A percentile compares a stretch with the other conserved stretches of the same genome.
These are phyloP conservation scores for Magnolia changhungtana DNA, from an alignment of 164 flowering plant species.

Conservation along the genomic window DNA sequence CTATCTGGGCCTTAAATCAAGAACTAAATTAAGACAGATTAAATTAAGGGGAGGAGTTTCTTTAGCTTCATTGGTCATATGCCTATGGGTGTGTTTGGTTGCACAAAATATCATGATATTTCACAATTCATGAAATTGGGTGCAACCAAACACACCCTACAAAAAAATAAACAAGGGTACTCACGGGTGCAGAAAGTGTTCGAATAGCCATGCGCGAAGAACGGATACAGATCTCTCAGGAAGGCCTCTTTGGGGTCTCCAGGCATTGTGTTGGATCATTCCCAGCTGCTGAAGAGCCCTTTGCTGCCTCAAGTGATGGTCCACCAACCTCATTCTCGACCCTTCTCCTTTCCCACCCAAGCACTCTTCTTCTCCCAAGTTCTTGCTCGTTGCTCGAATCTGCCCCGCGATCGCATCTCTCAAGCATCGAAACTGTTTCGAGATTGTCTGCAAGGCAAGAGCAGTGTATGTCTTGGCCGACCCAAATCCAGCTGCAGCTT, in stretches of 20 bases:
- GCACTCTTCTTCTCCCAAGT: constrained; percentile 74
- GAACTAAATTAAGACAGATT: neutral
- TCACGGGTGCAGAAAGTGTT: constrained; percentile 98
- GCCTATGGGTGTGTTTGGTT: neutral
- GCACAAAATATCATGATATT: neutral
- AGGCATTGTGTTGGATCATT: constrained; percentile 94
- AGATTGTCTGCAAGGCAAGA: constrained; percentile 82
- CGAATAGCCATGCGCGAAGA: constrained; percentile 99
- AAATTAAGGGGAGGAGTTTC: neutral
- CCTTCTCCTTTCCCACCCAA: constrained; percentile 23
- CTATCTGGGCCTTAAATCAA: neutral
- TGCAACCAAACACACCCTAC: too few relatives aligned
- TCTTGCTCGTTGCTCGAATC: constrained; percentile 54
- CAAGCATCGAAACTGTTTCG: constrained; percentile 85
- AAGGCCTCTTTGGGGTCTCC: constrained; percentile 98
- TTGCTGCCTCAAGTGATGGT: constrained; percentile 82
- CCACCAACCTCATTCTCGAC: constrained; percentile 67
- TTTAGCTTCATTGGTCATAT: too few relatives aligned
- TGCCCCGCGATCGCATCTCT: constrained; percentile 79
- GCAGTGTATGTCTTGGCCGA: constrained; percentile 90
- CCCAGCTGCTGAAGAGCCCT: constrained; percentile 90
- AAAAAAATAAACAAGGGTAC: constrained; percentile 10
- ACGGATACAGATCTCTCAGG: constrained; percentile 95
- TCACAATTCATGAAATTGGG: too few relatives aligned
- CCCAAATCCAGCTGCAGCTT: constrained; percentile 80